These are phyloP conservation scores for Chalaropsis thielavioides DNA, from an alignment of 2,329 filamentous ascomycete genomes.

Conservation along the genomic window DNA sequence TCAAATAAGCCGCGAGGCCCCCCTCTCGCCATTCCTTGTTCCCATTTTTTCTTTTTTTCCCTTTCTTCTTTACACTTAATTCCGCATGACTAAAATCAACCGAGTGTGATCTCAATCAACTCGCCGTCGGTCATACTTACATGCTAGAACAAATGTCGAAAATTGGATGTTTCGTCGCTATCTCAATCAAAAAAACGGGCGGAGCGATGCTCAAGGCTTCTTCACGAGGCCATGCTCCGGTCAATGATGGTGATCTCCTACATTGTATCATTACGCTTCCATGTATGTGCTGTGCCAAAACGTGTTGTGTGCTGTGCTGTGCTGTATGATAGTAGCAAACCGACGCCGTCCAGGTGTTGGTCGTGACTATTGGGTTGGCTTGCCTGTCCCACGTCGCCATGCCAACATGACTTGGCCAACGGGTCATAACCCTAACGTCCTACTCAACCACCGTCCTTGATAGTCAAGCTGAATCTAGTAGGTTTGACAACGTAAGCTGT, in stretches of 20 bases:
- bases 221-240: background rate
- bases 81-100: constrained; percentile 48
- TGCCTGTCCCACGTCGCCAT: too few relatives aligned
- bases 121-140: constrained; percentile 43
- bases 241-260: constrained; percentile 12
- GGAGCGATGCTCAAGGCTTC: background rate
- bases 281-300: background rate
- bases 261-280: background rate
- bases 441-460: too few relatives aligned
- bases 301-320: too few relatives aligned
- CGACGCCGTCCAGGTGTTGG: too few relatives aligned
- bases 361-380: too few relatives aligned
- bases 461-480: too few relatives aligned
- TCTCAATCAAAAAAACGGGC: constrained; percentile 7
- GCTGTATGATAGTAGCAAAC: too few relatives aligned
- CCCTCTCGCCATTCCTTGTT: constrained; percentile 13
- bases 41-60: constrained; percentile 20
- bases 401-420: too few relatives aligned
- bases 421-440: too few relatives aligned
- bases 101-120: constrained; percentile 34
- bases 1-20: constrained; percentile 7
- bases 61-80: constrained; percentile 32
- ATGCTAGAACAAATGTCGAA: constrained; percentile 36
- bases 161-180: constrained; percentile 9
- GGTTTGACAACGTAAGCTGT: too few relatives aligned